A percentile compares a stretch with the other conserved stretches of the same genome.
These are phyloP conservation scores for Entonaema liquescens DNA, from an alignment of 495 filamentous ascomycete species.

Conservation along the genomic window DNA sequence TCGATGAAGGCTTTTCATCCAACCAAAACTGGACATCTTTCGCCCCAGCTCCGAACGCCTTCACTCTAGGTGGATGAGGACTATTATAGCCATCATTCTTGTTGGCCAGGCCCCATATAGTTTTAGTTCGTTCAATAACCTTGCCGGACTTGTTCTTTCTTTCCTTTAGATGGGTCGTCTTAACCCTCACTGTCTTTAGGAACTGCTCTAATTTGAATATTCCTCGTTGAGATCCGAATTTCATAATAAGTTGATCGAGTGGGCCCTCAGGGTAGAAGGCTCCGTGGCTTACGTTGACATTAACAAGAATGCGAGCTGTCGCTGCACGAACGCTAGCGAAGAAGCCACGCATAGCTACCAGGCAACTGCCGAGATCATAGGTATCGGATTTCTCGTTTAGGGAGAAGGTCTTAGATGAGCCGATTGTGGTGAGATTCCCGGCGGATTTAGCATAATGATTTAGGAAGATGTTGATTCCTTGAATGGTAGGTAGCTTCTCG, in stretches of 20 bases:
- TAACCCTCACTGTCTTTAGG: slow-evolving; percentile 54
- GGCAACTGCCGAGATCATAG: slow-evolving; percentile 45
- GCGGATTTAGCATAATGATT: slow-evolving; percentile 42
- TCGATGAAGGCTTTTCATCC: slow-evolving; percentile 27
- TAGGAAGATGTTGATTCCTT: slow-evolving; percentile 51
- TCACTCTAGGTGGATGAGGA: slow-evolving; percentile 51
- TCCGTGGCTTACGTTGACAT: slow-evolving; percentile 54
- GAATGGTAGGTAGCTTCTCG: slow-evolving; percentile 48
- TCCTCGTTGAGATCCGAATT: not conserved
- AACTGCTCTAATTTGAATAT: not conserved
- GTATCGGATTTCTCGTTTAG: slow-evolving; percentile 12
- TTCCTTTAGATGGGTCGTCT: slow-evolving; percentile 52
- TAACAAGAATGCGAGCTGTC: slow-evolving; percentile 63
- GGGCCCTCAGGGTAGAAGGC: slow-evolving; percentile 40
- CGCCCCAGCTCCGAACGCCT: slow-evolving; percentile 55
- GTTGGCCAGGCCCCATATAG: slow-evolving; percentile 48
- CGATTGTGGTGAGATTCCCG: slow-evolving; percentile 29
- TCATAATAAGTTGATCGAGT: slow-evolving; percentile 20
- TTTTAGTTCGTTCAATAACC: slow-evolving; percentile 50
- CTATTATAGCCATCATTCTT: slow-evolving; percentile 48
- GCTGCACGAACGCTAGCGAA: slow-evolving; percentile 67
- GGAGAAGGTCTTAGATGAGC: slow-evolving; percentile 37
- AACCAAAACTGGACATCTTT: slow-evolving; percentile 62
- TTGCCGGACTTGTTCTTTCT: slow-evolving; percentile 53
- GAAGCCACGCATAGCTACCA: slow-evolving; percentile 63